Evolutionary conservation across 495 filamentous ascomycete species (phyloP), one percentile per base, ranked within the genome.

Genomic region (Penicilliopsis zonata): DNA sequence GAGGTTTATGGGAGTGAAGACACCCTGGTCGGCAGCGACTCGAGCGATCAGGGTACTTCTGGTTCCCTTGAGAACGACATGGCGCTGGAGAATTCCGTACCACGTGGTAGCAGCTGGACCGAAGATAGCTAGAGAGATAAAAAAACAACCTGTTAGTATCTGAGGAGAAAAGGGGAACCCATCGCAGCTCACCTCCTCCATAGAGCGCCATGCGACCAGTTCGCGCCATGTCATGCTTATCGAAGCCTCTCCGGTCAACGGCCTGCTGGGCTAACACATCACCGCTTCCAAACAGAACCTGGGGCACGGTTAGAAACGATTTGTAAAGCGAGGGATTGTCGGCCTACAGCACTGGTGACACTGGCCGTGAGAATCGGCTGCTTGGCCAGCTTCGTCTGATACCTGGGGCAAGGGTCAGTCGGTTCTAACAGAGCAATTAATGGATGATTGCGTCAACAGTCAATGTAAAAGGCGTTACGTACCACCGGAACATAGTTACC

Each of bases 181-280:
- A n/a, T 36, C 20, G 19, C 57, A n/a, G n/a, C 59, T 23, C 69
- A 90, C 82, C 72, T 43, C 90, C 90, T 44, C 90, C 90, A 47
- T 98, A 98, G 31, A 83, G 55, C 16, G 78, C 81, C 90, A 98
- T 95, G 34, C 90, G 78, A 2, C 72, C 79, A 2, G 88, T 95
- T 20, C 90, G 74, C 12, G 67, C 65, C 23, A 82, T 52, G 46
- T 94, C 80, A 46, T 98, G 90, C 39, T 86, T 82, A 28, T 78
- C 59, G 17, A 80, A 38, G 20, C 86, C 87, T 43, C 65, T 71
- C 49, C 73, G 76, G 58, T 96, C 90, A 32, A 98, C 82, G n/a
- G 61, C 67, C 56, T 98, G 90, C 47, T 98, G 90, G n/a, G 90
- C 84, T 33, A 94, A 71, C 33, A 79, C 65, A 57, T 98, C 90